Base-by-base conservation (phyloP, 306 rosid species). In the Luffa aegyptiaca region DNA sequence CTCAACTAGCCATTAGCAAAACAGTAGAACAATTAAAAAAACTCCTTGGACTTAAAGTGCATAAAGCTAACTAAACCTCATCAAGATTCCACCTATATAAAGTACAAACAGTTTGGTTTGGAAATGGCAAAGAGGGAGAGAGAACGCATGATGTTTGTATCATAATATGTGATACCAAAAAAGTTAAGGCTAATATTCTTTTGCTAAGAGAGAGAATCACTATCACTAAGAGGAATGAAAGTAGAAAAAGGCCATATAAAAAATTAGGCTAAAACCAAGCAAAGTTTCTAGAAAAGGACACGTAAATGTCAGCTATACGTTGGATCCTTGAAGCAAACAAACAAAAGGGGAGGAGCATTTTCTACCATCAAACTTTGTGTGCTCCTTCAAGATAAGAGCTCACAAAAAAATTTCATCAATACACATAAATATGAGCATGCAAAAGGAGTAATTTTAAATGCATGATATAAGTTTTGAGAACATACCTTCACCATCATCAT, bases 401-500 rank as follows among this genome's bases (percentile, higher is more conserved):
- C 20, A 71, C 41, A 46, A 45, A 72, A 70, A 1, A 20, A 74
- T 8, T 51, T 21, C 63, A 49, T 51, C 62, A 74, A 35, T 35
- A 52, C 21, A 75, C 42, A 35, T 52, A 75, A 35, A 51, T 17
- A 75, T 75, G 21, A 75, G 79, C 48, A 75, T 35, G 63, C 48
- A 16, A 36, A 17, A 53, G 17, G 61, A 16, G 49, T 8, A 77
- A n/a, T 59, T 41, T 58, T n/a, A 10, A 58, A 39, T 20, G 65
- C 20, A 36, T 21, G 66, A 63, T 17, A 41, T 61, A 39, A 70
- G 73, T 82, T 85, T 53, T 36, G 33, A 61, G 79, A 76, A 53
- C 70, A 77, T 86, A 93, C 99, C 99, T 96, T 96, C 99, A 52
- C 98, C 99, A 2, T 93, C 97, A 70, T 96, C 98, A 51, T 96